Conservation (phyloP, 495 filamentous ascomycete genomes). For the Lepidopterella palustris region DNA sequence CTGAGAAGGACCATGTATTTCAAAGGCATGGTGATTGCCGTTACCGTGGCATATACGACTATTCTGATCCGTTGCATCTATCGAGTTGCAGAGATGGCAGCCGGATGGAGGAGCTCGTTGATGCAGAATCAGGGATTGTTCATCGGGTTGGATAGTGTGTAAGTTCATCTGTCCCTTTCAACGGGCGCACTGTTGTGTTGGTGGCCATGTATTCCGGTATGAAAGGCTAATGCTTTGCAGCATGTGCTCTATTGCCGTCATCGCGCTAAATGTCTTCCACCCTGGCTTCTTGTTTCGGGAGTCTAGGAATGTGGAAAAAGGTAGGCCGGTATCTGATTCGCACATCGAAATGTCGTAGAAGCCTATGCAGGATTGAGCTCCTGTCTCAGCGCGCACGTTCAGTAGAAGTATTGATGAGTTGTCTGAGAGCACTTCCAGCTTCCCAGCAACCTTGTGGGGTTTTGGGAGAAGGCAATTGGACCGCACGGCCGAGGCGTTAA, state of each 20-base stretch:
- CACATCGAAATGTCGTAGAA: background rate
- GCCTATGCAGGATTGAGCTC: background rate
- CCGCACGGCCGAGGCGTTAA: no score
- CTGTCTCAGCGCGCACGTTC: no score
- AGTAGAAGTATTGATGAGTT: no score
- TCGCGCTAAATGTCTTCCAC: constrained; percentile 45
- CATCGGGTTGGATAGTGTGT: constrained; percentile 55
- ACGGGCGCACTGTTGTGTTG: background rate
- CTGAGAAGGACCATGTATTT: constrained; percentile 43
- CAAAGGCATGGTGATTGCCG: constrained; percentile 45
- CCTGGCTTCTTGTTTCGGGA: constrained; percentile 43
- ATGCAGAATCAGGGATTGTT: constrained; percentile 63
- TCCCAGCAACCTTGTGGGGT: no score
- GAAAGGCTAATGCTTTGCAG: background rate
- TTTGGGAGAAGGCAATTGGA: no score
- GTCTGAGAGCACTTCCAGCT: no score
- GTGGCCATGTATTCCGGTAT: background rate
- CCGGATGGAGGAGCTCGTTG: constrained; percentile 59
- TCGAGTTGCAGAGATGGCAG: constrained; percentile 59
- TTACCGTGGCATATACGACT: constrained; percentile 51
- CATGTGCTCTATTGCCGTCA: constrained; percentile 45
- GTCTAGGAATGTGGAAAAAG: background rate
- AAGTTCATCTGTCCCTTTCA: constrained; percentile 24
- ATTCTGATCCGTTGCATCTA: constrained; percentile 64
- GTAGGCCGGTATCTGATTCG: background rate